Percentiles rank a stretch among this genome's conserved stretches.
Evolutionary conservation across 2,329 filamentous ascomycete species (phyloP).

Genomic region (Paecilomyces formosus): DNA sequence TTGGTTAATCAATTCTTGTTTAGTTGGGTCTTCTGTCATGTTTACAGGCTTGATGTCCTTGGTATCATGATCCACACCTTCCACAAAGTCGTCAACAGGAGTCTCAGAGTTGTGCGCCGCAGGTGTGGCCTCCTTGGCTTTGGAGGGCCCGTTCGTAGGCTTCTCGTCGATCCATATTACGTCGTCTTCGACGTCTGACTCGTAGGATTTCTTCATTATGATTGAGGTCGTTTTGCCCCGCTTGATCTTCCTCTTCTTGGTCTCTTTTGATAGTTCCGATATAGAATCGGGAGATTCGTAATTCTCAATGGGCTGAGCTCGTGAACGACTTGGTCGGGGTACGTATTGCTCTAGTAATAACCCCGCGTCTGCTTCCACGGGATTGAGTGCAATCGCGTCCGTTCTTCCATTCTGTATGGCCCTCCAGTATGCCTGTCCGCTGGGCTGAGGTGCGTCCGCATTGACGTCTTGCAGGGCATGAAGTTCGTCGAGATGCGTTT

Average conservation of each 20-base stretch:
- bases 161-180: conserved; percentile 34
- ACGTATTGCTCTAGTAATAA: not conserved
- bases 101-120: not conserved
- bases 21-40: not conserved
- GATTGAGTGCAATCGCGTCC: not conserved
- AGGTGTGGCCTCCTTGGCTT: conserved; percentile 6
- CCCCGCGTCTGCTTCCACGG: not conserved
- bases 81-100: not conserved
- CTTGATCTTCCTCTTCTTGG: conserved; percentile 38
- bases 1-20: not conserved
- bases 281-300: not conserved
- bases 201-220: conserved; percentile 19
- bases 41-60: not conserved
- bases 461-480: not conserved
- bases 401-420: not conserved
- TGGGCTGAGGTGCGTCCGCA: not conserved
- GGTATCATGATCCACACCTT: conserved; percentile 4
- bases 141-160: conserved; percentile 7
- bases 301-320: not conserved
- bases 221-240: conserved; percentile 35
- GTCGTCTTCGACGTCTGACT: conserved; percentile 29
- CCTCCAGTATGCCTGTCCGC: not conserved
- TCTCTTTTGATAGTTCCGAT: conserved; percentile 19
- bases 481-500: not conserved
- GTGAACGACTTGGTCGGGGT: conserved; percentile 2